These are phyloP conservation scores for Wickerhamiella hasegawae DNA, from an alignment of 805 yeast species.

Conservation along the genomic window DNA sequence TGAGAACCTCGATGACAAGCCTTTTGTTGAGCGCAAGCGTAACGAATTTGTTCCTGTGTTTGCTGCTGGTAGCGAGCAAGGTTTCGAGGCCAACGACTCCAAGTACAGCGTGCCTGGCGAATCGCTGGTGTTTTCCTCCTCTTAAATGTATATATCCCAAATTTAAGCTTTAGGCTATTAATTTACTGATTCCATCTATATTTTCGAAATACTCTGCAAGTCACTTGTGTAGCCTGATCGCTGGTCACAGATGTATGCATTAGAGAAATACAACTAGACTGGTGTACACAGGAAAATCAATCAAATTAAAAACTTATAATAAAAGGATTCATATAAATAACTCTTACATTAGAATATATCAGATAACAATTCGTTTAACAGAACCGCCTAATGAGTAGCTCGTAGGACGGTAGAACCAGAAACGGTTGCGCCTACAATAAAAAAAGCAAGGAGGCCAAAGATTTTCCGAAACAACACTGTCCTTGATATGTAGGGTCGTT, in stretches of 20 bases:
- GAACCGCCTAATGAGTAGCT: too few relatives aligned
- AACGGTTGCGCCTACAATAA: too few relatives aligned
- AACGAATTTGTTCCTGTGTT: conserved; percentile 15
- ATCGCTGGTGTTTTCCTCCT: conserved; percentile 4
- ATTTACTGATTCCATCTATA: background rate
- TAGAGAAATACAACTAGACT: background rate
- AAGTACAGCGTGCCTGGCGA: conserved; percentile 20
- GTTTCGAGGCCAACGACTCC: conserved; percentile 17
- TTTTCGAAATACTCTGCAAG: background rate
- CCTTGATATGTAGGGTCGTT: too few relatives aligned
- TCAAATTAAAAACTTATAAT: too few relatives aligned
- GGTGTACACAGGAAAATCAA: background rate
- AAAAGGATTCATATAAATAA: too few relatives aligned
- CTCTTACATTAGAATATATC: too few relatives aligned
- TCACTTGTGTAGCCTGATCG: background rate
- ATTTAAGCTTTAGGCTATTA: too few relatives aligned
- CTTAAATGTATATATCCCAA: too few relatives aligned
- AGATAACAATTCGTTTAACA: too few relatives aligned
- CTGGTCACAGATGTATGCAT: background rate
- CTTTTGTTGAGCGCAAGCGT: conserved; percentile 8
- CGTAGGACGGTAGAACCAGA: too few relatives aligned
- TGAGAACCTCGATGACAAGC: conserved; percentile 12
- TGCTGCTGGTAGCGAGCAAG: conserved; percentile 20
- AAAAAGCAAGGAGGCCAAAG: too few relatives aligned
- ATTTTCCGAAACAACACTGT: too few relatives aligned